Evolutionary conservation across 176 grass and related monocot genomes (phyloP).

Genomic region (Rhipidocladum racemiflorum): DNA sequence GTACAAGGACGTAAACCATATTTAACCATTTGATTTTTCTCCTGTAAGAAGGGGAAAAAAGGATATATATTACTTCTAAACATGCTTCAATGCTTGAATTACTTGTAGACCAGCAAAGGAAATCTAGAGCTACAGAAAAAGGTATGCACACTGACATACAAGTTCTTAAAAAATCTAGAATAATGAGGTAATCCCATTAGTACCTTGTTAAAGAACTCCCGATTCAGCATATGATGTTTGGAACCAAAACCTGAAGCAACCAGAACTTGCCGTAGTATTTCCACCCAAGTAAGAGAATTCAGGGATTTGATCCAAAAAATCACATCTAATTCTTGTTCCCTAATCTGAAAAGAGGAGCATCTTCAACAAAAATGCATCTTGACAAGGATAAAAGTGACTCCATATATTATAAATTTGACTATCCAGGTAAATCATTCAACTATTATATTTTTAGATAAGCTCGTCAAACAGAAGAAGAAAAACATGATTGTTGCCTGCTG

Average conservation of each 20-base stretch:
- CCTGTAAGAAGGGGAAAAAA: constrained; percentile 38
- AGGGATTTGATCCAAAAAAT: constrained; percentile 66
- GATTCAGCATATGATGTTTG: constrained; percentile 55
- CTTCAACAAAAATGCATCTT: constrained; percentile 11
- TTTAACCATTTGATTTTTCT: constrained; percentile 93
- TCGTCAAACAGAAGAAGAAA: constrained; percentile 6
- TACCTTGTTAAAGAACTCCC: constrained; percentile 82
- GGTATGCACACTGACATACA: background rate
- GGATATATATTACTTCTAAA: constrained; percentile 18
- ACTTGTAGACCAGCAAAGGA: background rate
- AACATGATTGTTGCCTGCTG: background rate
- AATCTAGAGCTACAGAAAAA: background rate
- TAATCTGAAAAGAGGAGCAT: constrained; percentile 65
- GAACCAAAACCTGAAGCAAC: constrained; percentile 92
- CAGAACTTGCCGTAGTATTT: constrained; percentile 92
- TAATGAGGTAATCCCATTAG: background rate
- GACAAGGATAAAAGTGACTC: background rate
- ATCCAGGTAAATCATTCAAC: constrained; percentile 9
- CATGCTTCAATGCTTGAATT: constrained; percentile 28
- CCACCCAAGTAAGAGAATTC: constrained; percentile 95
- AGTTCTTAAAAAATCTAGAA: constrained; percentile 27
- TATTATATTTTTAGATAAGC: background rate
- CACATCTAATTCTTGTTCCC: constrained; percentile 84
- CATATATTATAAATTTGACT: background rate
- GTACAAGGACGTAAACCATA: constrained; percentile 75